Conservation (phyloP, 164 flowering plant genomes). For the Protea cynaroides region DNA sequence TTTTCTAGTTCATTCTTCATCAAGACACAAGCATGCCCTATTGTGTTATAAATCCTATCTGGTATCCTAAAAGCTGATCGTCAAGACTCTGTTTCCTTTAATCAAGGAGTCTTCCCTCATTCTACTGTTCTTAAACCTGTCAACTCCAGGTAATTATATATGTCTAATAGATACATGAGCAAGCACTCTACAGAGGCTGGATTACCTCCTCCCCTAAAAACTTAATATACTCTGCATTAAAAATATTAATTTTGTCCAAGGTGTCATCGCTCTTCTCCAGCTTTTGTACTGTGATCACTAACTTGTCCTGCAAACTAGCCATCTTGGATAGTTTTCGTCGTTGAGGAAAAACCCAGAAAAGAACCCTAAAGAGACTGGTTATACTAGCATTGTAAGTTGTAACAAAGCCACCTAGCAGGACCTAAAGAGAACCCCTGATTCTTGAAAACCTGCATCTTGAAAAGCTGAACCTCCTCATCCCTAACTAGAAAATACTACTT, state of each 20-base stretch:
- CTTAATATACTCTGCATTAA: slow-evolving; percentile 45
- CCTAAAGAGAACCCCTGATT: slow-evolving; percentile 53
- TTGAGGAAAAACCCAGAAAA: slow-evolving; percentile 67
- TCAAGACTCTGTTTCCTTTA: slow-evolving; percentile 8
- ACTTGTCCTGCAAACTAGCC: slow-evolving; percentile 64
- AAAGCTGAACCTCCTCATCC: slow-evolving; percentile 49
- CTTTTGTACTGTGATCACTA: slow-evolving; percentile 47
- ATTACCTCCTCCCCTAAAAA: slow-evolving; percentile 69
- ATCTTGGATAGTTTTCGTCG: slow-evolving; percentile 65
- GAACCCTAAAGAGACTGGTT: slow-evolving; percentile 54
- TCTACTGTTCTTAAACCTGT: slow-evolving; percentile 24
- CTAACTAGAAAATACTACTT: not conserved
- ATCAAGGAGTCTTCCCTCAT: slow-evolving; percentile 70
- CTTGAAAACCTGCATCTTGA: slow-evolving; percentile 45
- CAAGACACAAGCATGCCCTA: too few species aligned
- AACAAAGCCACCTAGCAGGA: slow-evolving; percentile 65
- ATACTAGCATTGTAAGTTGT: slow-evolving; percentile 55
- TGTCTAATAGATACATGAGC: slow-evolving; percentile 78
- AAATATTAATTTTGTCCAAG: slow-evolving; percentile 23
- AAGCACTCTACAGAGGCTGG: slow-evolving; percentile 71
- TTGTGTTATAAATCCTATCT: too few species aligned
- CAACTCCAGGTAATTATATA: slow-evolving; percentile 57
- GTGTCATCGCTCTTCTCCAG: slow-evolving; percentile 44
- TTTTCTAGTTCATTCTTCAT: too few species aligned
- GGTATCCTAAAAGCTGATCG: too few species aligned